phyloP scores from a whole-genome alignment of 1,284 basidiomycete species.

The Trametes hirsuta region DNA sequence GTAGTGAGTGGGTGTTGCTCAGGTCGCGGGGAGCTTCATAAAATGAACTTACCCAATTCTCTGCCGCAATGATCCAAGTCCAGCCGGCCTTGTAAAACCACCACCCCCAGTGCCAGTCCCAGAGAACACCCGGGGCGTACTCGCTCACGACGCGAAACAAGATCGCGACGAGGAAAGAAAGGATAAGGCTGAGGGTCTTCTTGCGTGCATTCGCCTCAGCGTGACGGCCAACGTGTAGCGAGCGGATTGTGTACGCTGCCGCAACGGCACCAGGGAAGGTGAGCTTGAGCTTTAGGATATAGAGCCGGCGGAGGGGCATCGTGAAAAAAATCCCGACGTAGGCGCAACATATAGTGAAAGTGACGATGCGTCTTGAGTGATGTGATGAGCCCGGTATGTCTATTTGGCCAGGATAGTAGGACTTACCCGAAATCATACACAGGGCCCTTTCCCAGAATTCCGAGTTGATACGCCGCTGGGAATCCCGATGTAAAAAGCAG shows the following conservation, averaged over 20 bases:
- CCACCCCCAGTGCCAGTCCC: constrained; percentile 31
- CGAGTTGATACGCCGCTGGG: constrained; percentile 58
- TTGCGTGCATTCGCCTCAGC: constrained; percentile 57
- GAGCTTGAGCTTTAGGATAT: constrained; percentile 68
- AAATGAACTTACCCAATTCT: constrained; percentile 24
- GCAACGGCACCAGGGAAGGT: constrained; percentile 73
- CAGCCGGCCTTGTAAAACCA: constrained; percentile 33
- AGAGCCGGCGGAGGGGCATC: constrained; percentile 65
- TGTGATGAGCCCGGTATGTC: neutral
- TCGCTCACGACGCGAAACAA: constrained; percentile 58
- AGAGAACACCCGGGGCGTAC: constrained; percentile 60
- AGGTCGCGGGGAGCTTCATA: neutral
- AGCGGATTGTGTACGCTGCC: constrained; percentile 68
- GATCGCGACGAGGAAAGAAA: constrained; percentile 54
- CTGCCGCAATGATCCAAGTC: constrained; percentile 30
- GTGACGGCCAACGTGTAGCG: constrained; percentile 56
- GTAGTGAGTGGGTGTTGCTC: constrained; percentile 26
- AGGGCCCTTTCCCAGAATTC: constrained; percentile 48
- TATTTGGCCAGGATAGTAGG: neutral
- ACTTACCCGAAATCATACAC: constrained; percentile 38
- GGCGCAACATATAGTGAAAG: constrained; percentile 57
- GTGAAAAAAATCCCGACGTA: constrained; percentile 74
- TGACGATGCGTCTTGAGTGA: constrained; percentile 44
- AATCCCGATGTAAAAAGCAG: constrained; percentile 31
- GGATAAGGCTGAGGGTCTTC: constrained; percentile 57